Evolutionary conservation across 2,329 filamentous ascomycete genomes (phyloP).

Genomic region (Botrytis cinerea): DNA sequence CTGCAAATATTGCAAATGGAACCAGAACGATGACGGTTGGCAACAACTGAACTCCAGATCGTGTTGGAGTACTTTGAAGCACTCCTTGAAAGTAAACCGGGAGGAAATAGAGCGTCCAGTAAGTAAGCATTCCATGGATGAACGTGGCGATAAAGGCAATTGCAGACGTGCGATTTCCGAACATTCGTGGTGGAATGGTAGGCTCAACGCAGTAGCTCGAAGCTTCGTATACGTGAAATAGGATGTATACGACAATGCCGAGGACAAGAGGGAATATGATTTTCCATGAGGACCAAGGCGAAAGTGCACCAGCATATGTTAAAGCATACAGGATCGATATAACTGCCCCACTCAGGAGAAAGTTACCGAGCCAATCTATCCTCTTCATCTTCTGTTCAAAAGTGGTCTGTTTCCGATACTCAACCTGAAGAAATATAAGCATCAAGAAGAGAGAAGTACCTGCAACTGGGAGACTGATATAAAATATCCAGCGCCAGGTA

Average conservation of each 20-base stretch:
- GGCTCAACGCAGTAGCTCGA: neutral
- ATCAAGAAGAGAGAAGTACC: slow-evolving; percentile 24
- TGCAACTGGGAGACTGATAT: slow-evolving; percentile 29
- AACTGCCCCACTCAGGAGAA: slow-evolving; percentile 57
- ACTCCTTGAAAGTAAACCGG: neutral
- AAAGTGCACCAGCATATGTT: neutral
- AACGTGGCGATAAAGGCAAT: neutral
- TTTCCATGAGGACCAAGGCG: neutral
- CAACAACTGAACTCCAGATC: neutral
- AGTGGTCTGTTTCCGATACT: slow-evolving; percentile 17
- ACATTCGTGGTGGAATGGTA: slow-evolving; percentile 1
- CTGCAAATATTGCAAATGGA: neutral
- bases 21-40: slow-evolving; percentile 1
- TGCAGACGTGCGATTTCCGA: neutral
- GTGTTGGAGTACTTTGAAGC: neutral
- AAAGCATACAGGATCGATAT: slow-evolving; percentile 58
- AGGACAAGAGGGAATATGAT: neutral
- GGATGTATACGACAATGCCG: neutral
- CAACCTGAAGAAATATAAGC: slow-evolving; percentile 27
- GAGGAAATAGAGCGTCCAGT: slow-evolving; percentile 1
- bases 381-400: slow-evolving; percentile 44
- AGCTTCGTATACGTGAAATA: neutral
- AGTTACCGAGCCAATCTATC: slow-evolving; percentile 64
- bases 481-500: slow-evolving; percentile 44
- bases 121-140: neutral